Evolutionary conservation across 2,329 filamentous ascomycete species (phyloP).

Genomic region (Thermoascus crustaceus): DNA sequence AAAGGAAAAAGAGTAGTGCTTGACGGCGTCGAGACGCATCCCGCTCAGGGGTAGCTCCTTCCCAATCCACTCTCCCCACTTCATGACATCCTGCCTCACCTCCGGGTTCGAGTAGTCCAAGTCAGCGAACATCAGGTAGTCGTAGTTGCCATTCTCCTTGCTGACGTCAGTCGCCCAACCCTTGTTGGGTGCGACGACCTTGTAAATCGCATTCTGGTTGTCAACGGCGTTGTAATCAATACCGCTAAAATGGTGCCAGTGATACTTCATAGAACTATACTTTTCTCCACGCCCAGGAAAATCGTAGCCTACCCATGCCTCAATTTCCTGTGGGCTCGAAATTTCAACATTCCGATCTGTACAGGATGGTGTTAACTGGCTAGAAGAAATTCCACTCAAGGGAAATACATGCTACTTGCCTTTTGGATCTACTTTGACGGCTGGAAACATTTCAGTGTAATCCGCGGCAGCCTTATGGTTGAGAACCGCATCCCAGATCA

Average conservation of each 20-base stretch:
- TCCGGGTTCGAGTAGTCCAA: slow-evolving; percentile 58
- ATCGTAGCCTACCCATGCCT: slow-evolving; percentile 60
- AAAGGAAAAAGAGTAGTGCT: slow-evolving; percentile 64
- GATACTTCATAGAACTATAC: slow-evolving; percentile 57
- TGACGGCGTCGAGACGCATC: slow-evolving; percentile 63
- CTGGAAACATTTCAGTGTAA: slow-evolving; percentile 52
- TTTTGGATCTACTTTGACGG: slow-evolving; percentile 55
- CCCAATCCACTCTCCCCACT: slow-evolving; percentile 62
- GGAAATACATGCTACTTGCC: slow-evolving; percentile 17
- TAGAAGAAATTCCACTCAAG: background rate
- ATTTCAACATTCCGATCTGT: slow-evolving; percentile 48
- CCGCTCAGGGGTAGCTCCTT: slow-evolving; percentile 54
- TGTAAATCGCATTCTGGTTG: slow-evolving; percentile 55
- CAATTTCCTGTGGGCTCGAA: slow-evolving; percentile 52
- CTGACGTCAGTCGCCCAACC: slow-evolving; percentile 57
- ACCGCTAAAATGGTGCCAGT: slow-evolving; percentile 60
- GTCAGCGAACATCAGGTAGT: slow-evolving; percentile 65
- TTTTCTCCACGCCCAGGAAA: slow-evolving; percentile 53
- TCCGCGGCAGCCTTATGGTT: slow-evolving; percentile 67
- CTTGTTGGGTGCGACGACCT: slow-evolving; percentile 55
- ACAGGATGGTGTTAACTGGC: slow-evolving; percentile 6
- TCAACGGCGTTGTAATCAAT: slow-evolving; percentile 56
- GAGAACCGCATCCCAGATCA: slow-evolving; percentile 63
- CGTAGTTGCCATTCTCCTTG: slow-evolving; percentile 58
- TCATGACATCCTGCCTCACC: slow-evolving; percentile 55